Evolutionary conservation across 208 protist species (phyloP).

Genomic region (Trypanosomatidae sp.): DNA sequence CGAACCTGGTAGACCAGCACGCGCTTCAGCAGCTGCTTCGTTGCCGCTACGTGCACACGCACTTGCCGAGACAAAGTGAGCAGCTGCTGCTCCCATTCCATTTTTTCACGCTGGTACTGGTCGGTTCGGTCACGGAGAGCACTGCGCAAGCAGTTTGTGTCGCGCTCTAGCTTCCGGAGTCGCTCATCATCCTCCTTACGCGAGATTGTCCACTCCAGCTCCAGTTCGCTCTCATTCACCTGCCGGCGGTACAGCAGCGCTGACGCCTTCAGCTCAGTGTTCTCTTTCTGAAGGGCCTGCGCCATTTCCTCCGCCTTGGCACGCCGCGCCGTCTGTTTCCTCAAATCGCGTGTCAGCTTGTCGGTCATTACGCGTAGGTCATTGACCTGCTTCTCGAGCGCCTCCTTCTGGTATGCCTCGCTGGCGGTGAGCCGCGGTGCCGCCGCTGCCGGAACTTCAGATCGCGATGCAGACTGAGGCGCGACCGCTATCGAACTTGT

Average conservation of each 20-base stretch:
- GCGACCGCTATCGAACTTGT: conserved; percentile 16
- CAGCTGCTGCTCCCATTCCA: conserved; percentile 18
- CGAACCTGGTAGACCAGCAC: conserved; percentile 27
- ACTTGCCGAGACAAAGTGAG: conserved; percentile 3
- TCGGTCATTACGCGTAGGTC: conserved; percentile 31
- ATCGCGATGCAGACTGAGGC: background rate
- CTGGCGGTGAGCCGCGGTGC: conserved; percentile 13
- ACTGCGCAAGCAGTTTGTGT: conserved; percentile 38
- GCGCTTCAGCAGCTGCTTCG: conserved; percentile 29
- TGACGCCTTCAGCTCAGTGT: conserved; percentile 36
- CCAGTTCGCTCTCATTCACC: conserved; percentile 65
- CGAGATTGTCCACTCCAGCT: conserved; percentile 37
- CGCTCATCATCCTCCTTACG: conserved; percentile 41
- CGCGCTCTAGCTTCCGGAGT: conserved; percentile 39
- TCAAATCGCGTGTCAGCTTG: conserved; percentile 22
- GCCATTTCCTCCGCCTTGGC: conserved; percentile 25
- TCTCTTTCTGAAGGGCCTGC: conserved; percentile 31
- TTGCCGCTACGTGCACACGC: conserved; percentile 32
- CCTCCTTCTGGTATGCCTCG: conserved; percentile 37
- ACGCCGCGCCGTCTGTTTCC: conserved; percentile 17
- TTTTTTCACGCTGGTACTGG: conserved; percentile 20
- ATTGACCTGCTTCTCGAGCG: conserved; percentile 39
- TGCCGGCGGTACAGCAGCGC: conserved; percentile 52
- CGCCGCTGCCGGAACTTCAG: background rate
- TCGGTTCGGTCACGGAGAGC: conserved; percentile 43